These are phyloP conservation scores for Trichoderma pleuroti DNA, from an alignment of 2,329 filamentous ascomycete species.

Conservation along the genomic window DNA sequence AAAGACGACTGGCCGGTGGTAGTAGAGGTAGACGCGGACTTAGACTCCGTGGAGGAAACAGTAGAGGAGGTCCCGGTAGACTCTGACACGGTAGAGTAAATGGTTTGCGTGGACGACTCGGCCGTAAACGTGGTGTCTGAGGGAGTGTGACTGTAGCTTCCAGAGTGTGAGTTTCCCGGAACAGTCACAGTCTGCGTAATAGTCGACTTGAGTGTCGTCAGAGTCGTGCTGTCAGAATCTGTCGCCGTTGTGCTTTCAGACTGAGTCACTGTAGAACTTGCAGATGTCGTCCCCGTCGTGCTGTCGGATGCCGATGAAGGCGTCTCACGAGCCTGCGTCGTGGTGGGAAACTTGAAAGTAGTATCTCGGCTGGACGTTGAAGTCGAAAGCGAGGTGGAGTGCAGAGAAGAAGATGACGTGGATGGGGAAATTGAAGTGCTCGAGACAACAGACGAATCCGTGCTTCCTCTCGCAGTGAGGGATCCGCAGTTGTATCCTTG, in stretches of 20 bases:
- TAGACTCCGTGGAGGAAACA: not conserved
- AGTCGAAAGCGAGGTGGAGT: not conserved
- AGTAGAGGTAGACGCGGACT: not conserved
- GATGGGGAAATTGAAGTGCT: not conserved
- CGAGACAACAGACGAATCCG: not conserved
- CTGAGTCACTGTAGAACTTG: not conserved
- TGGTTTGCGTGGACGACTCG: not conserved
- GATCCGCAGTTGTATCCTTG: conserved; percentile 18
- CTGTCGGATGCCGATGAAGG: not conserved
- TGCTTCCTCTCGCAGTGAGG: not conserved
- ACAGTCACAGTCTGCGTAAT: conserved; percentile 15
- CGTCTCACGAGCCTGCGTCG: not conserved
- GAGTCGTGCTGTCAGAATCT: not conserved
- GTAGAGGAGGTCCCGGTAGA: not conserved
- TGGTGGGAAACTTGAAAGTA: not conserved
- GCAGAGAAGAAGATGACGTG: not conserved
- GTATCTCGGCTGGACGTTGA: not conserved
- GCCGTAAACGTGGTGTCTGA: not conserved
- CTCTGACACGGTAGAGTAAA: not conserved
- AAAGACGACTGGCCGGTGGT: not conserved
- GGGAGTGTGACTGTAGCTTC: not conserved
- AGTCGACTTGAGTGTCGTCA: not conserved
- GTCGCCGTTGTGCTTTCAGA: not conserved
- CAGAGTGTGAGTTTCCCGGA: not conserved
- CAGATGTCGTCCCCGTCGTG: not conserved